Conservation (phyloP, 176 grass and related monocot species). For the Chloris gayana region DNA sequence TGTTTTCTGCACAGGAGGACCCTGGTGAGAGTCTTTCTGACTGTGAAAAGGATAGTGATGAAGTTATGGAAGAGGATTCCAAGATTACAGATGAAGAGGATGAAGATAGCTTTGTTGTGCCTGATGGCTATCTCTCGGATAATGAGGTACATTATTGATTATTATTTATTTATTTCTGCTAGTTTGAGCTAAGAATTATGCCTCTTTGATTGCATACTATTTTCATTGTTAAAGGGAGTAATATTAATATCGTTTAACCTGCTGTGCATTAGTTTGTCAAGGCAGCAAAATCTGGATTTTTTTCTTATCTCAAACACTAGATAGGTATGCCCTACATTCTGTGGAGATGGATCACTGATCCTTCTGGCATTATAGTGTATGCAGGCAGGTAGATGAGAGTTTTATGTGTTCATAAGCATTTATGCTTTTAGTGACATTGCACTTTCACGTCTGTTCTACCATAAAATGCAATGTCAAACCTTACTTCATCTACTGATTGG, state of each 20-base stretch:
- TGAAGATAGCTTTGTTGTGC: constrained; percentile 97
- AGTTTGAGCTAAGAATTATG: constrained; percentile 11
- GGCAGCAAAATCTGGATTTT: background rate
- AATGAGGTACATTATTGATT: constrained; percentile 59
- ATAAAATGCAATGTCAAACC: background rate
- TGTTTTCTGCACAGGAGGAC: constrained; percentile 72
- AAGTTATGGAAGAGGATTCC: constrained; percentile 69
- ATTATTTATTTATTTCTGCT: constrained; percentile 1
- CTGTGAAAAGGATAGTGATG: constrained; percentile 88
- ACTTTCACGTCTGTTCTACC: background rate
- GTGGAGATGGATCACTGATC: background rate
- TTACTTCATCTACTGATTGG: no score
- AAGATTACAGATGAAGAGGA: constrained; percentile 73
- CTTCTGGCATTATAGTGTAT: background rate
- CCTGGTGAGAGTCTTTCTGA: constrained; percentile 98
- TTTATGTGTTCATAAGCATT: background rate
- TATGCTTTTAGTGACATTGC: background rate
- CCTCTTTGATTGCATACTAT: background rate
- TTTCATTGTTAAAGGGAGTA: constrained; percentile 15
- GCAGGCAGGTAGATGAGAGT: background rate
- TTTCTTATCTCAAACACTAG: background rate
- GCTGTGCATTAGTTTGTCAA: background rate
- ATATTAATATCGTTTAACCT: background rate
- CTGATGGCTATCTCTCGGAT: constrained; percentile 95
- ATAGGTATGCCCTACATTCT: background rate